Base-by-base conservation (phyloP, 176 grass and related monocot species). In the Bothriochloa decipiens region DNA sequence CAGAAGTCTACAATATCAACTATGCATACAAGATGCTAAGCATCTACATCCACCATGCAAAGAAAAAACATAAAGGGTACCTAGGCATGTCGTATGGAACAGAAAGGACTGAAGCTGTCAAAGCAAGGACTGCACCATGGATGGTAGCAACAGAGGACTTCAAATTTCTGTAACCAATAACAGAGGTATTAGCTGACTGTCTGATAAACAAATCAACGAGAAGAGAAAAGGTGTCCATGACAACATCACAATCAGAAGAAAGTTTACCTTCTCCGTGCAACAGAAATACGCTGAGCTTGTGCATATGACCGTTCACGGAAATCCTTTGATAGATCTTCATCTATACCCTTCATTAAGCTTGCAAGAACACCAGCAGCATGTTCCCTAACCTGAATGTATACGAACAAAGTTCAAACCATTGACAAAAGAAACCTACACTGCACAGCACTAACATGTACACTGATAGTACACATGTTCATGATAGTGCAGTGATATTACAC, bases 11-110 rank as follows among this genome's bases (percentile, higher is more conserved):
- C n/a, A 20, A 8, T 4, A 58, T 77, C 52, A 80, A 42, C 49
- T 37, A 22, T 1, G 11, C 35, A 20, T 0, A 45, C 25, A 65
- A 29, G 13, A 1, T 50, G 60, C 20, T 82, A 55, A 58, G 16
- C 41, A 70, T 5, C 46, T 39, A 49, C n/a, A 81, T 58, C 72
- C 46, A 79, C 61, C 22, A 88, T 60, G 61, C 26, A 57, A 74
- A 64, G 47, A 79, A 60, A 60, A 57, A 22, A 67, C 17, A 68
- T 35, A 45, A 32, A 49, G 80, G 14, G 41, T 95, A 98, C 96
- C 93, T 89, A 71, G 96, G 96, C 96, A 98, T 95, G 78, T 98
- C 93, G 41, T 98, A 98, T 41, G 96, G 93, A 83, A 95, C 91
- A 73, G 96, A 98, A 74, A 98, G 87, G 42, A 95, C 91, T 8